Base-by-base conservation (phyloP, 768 basidiomycete species). In the Amanita brunnescens region DNA sequence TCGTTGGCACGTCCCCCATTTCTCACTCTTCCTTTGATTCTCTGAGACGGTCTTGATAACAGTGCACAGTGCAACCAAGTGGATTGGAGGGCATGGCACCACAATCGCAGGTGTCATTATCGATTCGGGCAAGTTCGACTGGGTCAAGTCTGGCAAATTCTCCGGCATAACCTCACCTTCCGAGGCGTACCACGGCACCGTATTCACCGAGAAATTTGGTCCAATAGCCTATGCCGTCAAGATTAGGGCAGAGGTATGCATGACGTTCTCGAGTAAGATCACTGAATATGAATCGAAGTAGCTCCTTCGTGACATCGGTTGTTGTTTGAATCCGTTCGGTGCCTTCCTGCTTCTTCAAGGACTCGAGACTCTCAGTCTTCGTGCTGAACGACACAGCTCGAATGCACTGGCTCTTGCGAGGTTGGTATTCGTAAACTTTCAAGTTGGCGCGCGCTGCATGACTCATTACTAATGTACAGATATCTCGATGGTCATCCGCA, bases 61-160 rank as follows among this genome's bases (percentile, higher is more conserved):
- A 73, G 82, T 88, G n/a, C 82, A 89, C 62, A 85, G 81, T 45
- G 85, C 85, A 0, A 89, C 88, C 1, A 90, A 91, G 59, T 91
- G 88, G 89, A 88, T 90, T 30, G 82, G 84, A 10, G 83, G 85
- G 0, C 86, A 88, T 54, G 87, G 89, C 26, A 89, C 82, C 0
- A 85, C 84, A 20, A 86, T 91, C 42, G 87, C 74, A 4, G 89
- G 88, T 37, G 78, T 88, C 24, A 69, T 91, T 52, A 64, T 91
- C 43, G 87, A 89, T 62, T 75, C 77, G 7, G 87, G 83, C 42
- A 85, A 83, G 50, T 90, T 89, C 59, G 81, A 88, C 70, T 87
- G 84, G 83, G 66, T 71, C 2, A 70, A 63, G 41, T 83, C 81
- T 8, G 82, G 82, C 20, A 77, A 74, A 57, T 89, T 89, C 72